Evolutionary conservation across 2,329 filamentous ascomycete species (phyloP), one percentile per base, ranked within the genome.

Genomic region (Karstenula rhodostoma): DNA sequence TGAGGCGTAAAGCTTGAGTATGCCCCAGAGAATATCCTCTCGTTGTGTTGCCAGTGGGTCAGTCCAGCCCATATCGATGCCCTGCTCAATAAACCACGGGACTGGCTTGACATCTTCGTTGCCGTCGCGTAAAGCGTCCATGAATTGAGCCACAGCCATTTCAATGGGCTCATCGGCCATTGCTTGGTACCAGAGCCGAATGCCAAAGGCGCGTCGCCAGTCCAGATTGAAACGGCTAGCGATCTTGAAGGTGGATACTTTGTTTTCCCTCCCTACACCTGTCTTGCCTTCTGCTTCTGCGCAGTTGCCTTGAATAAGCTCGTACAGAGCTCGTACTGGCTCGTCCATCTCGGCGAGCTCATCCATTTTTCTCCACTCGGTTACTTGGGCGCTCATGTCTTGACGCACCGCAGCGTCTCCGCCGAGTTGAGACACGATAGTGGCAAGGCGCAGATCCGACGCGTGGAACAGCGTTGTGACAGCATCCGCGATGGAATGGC

Each of bases 161-260:
- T 89, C 87, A 46, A 97, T 84, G 37, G 88, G 85, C 47, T 93
- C 90, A 42, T 88, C 84, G 35, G 86, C 82, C 2, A 86, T 84
- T 43, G 89, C 91, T 47, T 89, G 89, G 76, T 97, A 99, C 91
- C 93, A 98, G 1, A 99, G 83, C 46, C 94, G 89, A 52, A 99
- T 84, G 12, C 92, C 94, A 77, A 99, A 97, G 0, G 94, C 90
- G 73, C 96, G 94, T 76, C 92, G 89, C 95, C 95, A 99, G 75
- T 96, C 91, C 37, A 99, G 83, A 4, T 88, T 88, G 74, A 97
- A 99, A 49, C 89, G 89, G 69, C 91, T 86, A 0, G 93, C 91
- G 65, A 99, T 91, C 56, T 89, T 85, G 73, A 99, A 97, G 0
- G 90, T 90, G 15, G 89, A 86, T 42, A 90, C 86, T 47, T 91